phyloP scores from a whole-genome alignment of 345 rosid species.

The Corchorus capsularis region DNA sequence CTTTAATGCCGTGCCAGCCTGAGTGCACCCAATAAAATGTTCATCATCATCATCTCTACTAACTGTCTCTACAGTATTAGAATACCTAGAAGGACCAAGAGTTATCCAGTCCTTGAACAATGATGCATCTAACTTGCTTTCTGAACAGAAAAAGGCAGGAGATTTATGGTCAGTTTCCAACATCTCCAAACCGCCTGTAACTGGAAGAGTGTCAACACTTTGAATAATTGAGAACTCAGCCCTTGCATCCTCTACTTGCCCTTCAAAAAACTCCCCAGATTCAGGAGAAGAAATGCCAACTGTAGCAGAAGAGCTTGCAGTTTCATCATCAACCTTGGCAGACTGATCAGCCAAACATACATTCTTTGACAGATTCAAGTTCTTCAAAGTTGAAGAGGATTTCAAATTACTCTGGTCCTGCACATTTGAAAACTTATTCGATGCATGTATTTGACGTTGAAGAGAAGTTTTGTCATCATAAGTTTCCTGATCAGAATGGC shows the following conservation, averaged over 20 bases:
- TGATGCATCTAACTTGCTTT: conserved; percentile 24
- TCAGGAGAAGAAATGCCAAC: background rate
- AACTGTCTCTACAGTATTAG: conserved; percentile 21
- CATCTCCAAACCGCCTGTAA: conserved; percentile 28
- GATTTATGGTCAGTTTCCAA: conserved; percentile 29
- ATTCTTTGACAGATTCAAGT: conserved; percentile 1
- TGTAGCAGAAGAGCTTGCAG: background rate
- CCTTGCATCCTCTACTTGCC: conserved; percentile 11
- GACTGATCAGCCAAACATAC: conserved; percentile 19
- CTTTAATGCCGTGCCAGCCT: conserved; percentile 17
- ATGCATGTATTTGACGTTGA: background rate
- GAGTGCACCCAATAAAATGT: conserved; percentile 17
- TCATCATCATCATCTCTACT: conserved; percentile 35
- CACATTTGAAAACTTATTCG: conserved; percentile 15
- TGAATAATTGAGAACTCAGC: background rate
- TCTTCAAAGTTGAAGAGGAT: conserved; percentile 14
- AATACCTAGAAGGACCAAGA: conserved; percentile 25
- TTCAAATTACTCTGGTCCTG: conserved; percentile 6
- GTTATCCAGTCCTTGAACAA: conserved; percentile 33
- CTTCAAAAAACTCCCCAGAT: conserved; percentile 8
- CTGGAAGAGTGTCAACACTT: conserved; percentile 11
- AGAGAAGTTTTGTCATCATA: conserved; percentile 2
- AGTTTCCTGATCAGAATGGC: conserved; percentile 3
- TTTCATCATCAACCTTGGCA: background rate
- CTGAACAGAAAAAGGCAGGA: conserved; percentile 14